These are phyloP conservation scores for Ambrosia trifida DNA, from an alignment of 129 eudicot species.

Conservation along the genomic window DNA sequence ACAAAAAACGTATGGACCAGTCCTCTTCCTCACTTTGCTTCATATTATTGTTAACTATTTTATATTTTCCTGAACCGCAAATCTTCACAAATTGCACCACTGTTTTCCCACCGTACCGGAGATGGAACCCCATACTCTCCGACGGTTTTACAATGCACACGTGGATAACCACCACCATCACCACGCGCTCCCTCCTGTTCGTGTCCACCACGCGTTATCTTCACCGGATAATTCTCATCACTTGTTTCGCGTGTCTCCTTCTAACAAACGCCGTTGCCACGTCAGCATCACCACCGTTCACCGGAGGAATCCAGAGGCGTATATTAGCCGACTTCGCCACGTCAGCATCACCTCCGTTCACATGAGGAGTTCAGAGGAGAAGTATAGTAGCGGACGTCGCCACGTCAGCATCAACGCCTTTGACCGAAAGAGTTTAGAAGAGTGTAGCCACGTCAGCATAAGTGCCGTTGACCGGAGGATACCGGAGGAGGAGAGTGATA, in stretches of 20 bases:
- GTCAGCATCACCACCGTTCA: conserved; percentile 30
- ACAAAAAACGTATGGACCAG: conserved; percentile 18
- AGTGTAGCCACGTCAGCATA: conserved; percentile 38
- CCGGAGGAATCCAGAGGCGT: conserved; percentile 28
- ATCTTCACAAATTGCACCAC: conserved; percentile 5
- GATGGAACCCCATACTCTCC: conserved; percentile 56
- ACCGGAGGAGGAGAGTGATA: conserved; percentile 23
- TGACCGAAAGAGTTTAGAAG: too few relatives aligned
- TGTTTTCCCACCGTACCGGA: conserved; percentile 8
- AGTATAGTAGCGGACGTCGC: too few relatives aligned
- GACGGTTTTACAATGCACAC: conserved; percentile 34
- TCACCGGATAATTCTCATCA: conserved; percentile 34
- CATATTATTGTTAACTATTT: too few relatives aligned
- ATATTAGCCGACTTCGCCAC: too few relatives aligned
- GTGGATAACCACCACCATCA: conserved; percentile 27
- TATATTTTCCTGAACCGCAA: conserved; percentile 9
- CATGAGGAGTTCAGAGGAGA: too few relatives aligned
- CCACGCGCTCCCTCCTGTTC: conserved; percentile 9
- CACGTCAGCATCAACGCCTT: too few relatives aligned
- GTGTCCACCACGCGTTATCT: conserved; percentile 25
- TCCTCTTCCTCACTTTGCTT: neutral
- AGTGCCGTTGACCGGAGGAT: conserved; percentile 30
- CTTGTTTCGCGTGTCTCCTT: conserved; percentile 8
- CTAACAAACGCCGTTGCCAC: conserved; percentile 38
- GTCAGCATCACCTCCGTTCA: too few relatives aligned